phyloP scores from a whole-genome alignment of 176 grass and related monocot genomes.

The Avena atlantica region DNA sequence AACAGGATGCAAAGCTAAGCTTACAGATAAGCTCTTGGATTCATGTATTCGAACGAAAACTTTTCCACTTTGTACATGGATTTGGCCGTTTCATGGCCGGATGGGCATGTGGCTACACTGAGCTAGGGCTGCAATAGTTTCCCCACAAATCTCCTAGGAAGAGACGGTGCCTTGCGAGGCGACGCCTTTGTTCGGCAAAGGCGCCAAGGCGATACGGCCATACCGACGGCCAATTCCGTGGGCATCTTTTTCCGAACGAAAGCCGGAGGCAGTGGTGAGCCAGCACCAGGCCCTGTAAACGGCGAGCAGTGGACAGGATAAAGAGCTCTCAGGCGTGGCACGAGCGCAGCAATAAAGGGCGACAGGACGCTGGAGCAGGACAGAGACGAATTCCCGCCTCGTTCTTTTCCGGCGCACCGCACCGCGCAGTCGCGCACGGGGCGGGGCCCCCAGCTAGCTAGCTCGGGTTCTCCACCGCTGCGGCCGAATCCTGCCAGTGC shows the following conservation, averaged over 20 bases:
- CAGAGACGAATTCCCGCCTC: not conserved
- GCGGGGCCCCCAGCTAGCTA: too few relatives aligned
- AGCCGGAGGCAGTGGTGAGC: not conserved
- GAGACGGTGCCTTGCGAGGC: not conserved
- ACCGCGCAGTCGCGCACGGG: too few relatives aligned
- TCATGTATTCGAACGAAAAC: conserved; percentile 6
- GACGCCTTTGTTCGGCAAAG: too few relatives aligned
- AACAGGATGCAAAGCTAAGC: not conserved
- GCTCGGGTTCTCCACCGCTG: not conserved
- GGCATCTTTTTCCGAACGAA: not conserved
- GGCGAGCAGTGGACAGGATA: not conserved
- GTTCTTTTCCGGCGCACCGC: not conserved
- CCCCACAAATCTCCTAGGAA: not conserved
- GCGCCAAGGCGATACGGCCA: too few relatives aligned
- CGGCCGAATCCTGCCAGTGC: not conserved
- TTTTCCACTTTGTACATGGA: not conserved
- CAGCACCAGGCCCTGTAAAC: not conserved
- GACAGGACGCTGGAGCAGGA: not conserved
- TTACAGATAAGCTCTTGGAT: not conserved
- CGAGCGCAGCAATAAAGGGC: not conserved
- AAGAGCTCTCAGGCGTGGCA: not conserved
- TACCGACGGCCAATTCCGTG: not conserved
- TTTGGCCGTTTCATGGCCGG: not conserved
- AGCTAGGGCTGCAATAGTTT: not conserved
- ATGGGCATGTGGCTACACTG: not conserved